Evolutionary conservation across 352 stramenopile genomes (phyloP).

Genomic region (Thalassiosira livingstoniorum): DNA sequence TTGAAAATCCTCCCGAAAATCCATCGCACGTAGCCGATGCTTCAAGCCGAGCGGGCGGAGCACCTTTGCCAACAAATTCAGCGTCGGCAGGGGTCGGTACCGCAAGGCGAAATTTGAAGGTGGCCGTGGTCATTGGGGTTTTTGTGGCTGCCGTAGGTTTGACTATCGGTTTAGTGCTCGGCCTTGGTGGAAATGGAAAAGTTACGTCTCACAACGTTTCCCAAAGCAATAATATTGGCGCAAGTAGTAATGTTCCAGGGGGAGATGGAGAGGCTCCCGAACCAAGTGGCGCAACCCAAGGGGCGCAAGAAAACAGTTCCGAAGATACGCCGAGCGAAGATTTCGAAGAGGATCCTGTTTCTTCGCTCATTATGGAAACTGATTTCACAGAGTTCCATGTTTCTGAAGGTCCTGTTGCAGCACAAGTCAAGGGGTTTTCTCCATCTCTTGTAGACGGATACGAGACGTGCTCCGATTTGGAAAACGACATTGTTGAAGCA

Average conservation of each 20-base stretch:
- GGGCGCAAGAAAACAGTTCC: too few relatives aligned
- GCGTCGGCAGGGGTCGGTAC: too few relatives aligned
- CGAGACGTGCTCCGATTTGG: constrained; percentile 27
- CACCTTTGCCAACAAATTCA: too few relatives aligned
- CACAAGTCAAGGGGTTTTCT: constrained; percentile 11
- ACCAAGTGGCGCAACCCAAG: not conserved
- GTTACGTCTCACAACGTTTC: not conserved
- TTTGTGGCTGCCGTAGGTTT: not conserved
- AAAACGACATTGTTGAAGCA: constrained; percentile 24
- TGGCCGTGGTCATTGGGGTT: not conserved
- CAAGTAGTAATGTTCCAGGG: not conserved
- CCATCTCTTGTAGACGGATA: constrained; percentile 7
- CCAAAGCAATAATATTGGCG: not conserved
- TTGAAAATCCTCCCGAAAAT: too few relatives aligned
- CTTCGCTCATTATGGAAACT: not conserved
- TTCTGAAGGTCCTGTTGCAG: constrained; percentile 2
- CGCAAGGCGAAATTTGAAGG: too few relatives aligned
- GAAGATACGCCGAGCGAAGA: too few relatives aligned
- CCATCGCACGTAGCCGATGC: too few relatives aligned
- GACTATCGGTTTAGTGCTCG: not conserved
- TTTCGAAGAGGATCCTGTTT: not conserved
- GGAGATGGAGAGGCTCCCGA: not conserved
- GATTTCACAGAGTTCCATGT: not conserved
- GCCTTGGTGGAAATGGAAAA: not conserved
- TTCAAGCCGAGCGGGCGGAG: too few relatives aligned